Conservation (phyloP, 768 basidiomycete genomes). For the Suillus subaureus region DNA sequence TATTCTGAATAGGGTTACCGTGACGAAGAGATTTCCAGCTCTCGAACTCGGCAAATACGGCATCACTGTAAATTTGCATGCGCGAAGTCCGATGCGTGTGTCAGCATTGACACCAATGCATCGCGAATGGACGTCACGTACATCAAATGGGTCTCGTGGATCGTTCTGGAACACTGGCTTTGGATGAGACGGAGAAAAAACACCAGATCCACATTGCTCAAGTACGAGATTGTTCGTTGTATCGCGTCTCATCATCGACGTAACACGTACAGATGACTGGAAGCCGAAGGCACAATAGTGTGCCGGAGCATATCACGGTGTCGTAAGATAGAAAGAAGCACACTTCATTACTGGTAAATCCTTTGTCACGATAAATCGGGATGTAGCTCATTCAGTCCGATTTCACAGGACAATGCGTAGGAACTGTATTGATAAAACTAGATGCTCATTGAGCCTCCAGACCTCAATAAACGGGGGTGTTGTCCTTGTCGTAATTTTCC, state of each 20-base stretch:
- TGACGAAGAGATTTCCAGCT: neutral
- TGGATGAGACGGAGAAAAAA: neutral
- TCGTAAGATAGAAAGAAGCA: slow-evolving; percentile 29
- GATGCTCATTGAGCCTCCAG: slow-evolving; percentile 1
- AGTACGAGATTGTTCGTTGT: neutral
- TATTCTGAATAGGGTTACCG: neutral
- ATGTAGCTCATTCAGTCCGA: neutral
- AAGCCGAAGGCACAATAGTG: slow-evolving; percentile 3
- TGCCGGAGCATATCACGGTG: slow-evolving; percentile 24
- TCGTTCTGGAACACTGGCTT: neutral
- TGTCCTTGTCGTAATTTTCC: slow-evolving; percentile 1
- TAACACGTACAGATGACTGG: slow-evolving; percentile 1
- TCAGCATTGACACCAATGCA: neutral
- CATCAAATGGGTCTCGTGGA: neutral
- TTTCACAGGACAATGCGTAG: slow-evolving; percentile 2
- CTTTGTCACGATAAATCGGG: neutral
- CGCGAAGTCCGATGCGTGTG: slow-evolving; percentile 28
- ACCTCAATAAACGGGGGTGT: slow-evolving; percentile 11
- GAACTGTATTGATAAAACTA: neutral
- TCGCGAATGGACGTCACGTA: neutral
- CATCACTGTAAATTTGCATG: slow-evolving; percentile 38
- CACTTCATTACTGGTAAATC: slow-evolving; percentile 29
- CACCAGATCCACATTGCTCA: neutral
- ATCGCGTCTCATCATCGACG: neutral
- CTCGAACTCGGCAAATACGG: slow-evolving; percentile 26